Base-by-base conservation (phyloP, 805 yeast genomes). In the Sugiyamaella valdiviana region DNA sequence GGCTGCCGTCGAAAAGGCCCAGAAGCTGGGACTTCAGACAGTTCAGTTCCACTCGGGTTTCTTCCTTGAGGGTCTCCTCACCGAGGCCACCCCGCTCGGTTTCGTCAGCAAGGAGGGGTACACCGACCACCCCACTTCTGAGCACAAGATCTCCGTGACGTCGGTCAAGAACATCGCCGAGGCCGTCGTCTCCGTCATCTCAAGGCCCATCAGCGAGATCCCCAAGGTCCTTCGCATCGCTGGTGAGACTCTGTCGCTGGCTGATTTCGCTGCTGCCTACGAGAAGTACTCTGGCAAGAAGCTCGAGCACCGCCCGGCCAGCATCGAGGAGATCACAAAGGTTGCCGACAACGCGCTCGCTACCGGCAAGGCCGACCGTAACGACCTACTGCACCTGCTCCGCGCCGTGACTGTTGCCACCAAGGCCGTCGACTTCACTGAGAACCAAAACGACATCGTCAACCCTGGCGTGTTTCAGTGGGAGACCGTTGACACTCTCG, bases 391-490 rank as follows among this genome's bases (percentile, higher is more conserved):
- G 17, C 23, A 45, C 16, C 35, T 40, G 12, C 26, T 50, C 20
- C 17, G 14, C 15, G 52, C 49, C 17, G 32, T 39, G 15, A 24
- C 40, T 14, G 39, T 35, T 44, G 22, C 46, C 19, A 16, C 36
- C 21, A 38, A 36, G 15, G 36, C 24, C 6, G 36, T 15, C 15
- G 44, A 51, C 39, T 36, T 37, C 32, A 24, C 21, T 2, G 21
- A 39, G 39, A 50, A 47, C 39, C 53, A 55, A 38, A 54, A 57
- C 36, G 57, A 56, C 15, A 39, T 54, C 19, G 63, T 58, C 35
- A 59, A 59, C 44, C 60, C 62, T 21, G 62, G 61, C 15, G 36
- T 57, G 29, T 57, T 56, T 50, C 32, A 54, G 42, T 57, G 59
- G 59, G 39, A 23, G 36, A 50, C 51, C 6, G 36, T 52, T 6